Percentiles rank a stretch among this genome's conserved stretches.
Conservation (phyloP, 192 early-diverging fungal genomes). For the Mortierella claussenii region DNA sequence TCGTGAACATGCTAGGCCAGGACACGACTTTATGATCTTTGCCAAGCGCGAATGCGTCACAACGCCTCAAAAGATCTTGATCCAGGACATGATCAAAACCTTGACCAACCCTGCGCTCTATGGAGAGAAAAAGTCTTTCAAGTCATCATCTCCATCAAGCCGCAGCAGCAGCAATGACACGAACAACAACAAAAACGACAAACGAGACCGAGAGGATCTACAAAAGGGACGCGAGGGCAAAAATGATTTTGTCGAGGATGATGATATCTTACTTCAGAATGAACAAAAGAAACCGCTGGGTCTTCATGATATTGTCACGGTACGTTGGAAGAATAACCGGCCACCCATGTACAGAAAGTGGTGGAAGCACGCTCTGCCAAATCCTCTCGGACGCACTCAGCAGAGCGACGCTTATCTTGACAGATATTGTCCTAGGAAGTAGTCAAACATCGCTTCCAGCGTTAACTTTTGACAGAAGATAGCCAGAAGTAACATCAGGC, state of each 20-base stretch:
- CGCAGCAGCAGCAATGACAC: too few relatives aligned
- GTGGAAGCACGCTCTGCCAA: conserved; percentile 33
- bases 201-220: background rate
- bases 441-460: background rate
- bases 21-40: conserved; percentile 38
- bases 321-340: conserved; percentile 46
- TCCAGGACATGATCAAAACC: conserved; percentile 7
- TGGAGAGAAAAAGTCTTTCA: background rate
- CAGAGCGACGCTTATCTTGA: conserved; percentile 26
- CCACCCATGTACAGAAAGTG: conserved; percentile 17
- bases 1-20: conserved; percentile 31
- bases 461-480: too few relatives aligned
- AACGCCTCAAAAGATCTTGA: conserved; percentile 17
- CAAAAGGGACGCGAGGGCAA: too few relatives aligned
- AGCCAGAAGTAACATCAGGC: too few relatives aligned
- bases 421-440: conserved; percentile 5
- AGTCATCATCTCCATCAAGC: too few relatives aligned
- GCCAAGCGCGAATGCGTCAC: conserved; percentile 21
- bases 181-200: too few relatives aligned
- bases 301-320: background rate
- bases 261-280: too few relatives aligned
- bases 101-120: conserved; percentile 20
- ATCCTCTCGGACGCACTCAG: conserved; percentile 30
- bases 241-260: too few relatives aligned
- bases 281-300: too few relatives aligned